These are phyloP conservation scores for Cucurbita moschata DNA, from an alignment of 306 rosid genomes.

Conservation along the genomic window DNA sequence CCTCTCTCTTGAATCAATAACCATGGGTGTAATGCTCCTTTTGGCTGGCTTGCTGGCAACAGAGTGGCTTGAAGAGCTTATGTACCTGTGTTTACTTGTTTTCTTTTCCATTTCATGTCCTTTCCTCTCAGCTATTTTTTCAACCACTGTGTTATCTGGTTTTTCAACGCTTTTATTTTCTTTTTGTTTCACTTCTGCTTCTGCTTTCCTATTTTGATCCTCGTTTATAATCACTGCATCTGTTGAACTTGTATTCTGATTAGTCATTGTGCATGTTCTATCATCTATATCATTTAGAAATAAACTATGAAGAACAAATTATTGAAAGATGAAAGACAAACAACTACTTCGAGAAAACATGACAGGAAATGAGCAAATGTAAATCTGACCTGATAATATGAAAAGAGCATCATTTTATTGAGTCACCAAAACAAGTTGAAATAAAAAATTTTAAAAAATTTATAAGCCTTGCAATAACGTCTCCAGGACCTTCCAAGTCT, in stretches of 20 bases:
- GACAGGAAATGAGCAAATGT: not conserved
- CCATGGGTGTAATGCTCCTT: conserved; percentile 42
- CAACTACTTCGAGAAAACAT: not conserved
- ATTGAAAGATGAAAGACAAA: not conserved
- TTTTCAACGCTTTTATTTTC: not conserved
- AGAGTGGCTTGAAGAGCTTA: conserved; percentile 11
- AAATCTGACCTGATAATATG: conserved; percentile 28
- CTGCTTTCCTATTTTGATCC: conserved; percentile 7
- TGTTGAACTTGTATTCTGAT: conserved; percentile 11
- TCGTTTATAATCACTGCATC: conserved; percentile 12
- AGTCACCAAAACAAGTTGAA: not conserved
- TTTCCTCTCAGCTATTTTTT: not conserved
- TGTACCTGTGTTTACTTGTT: conserved; percentile 13
- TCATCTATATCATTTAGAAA: conserved; percentile 24
- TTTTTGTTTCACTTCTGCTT: conserved; percentile 19
- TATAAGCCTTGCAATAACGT: conserved; percentile 41
- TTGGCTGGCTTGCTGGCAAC: conserved; percentile 21
- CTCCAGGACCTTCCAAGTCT: conserved; percentile 74
- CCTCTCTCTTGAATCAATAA: conserved; percentile 22
- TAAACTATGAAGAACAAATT: not conserved
- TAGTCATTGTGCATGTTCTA: conserved; percentile 10
- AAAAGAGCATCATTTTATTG: not conserved
- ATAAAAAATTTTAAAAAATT: no score
- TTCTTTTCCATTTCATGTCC: conserved; percentile 18
- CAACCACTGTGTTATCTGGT: not conserved